Evolutionary conservation across 1,139 yeast species (phyloP).

Genomic region (Candida tropicalis): DNA sequence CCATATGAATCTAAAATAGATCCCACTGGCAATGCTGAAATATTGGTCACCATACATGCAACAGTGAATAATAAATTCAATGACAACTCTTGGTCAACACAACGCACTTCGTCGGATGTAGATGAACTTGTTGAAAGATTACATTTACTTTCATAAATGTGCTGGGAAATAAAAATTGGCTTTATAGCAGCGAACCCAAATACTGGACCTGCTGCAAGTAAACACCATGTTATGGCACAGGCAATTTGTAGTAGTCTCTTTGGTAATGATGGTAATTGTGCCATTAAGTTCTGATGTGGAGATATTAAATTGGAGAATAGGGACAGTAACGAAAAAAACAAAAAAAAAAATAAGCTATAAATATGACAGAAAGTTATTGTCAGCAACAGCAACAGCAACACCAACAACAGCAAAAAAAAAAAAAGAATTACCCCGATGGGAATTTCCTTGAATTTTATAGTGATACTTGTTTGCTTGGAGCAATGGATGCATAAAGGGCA

Average conservation of each 20-base stretch:
- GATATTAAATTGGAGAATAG: background rate
- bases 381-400: too few species aligned
- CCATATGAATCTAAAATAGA: slow-evolving; percentile 75
- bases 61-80: slow-evolving; percentile 81
- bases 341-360: too few species aligned
- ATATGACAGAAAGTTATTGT: too few species aligned
- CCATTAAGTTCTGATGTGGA: background rate
- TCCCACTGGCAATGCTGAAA: slow-evolving; percentile 82
- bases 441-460: too few species aligned
- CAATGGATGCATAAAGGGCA: too few species aligned
- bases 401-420: too few species aligned
- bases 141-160: slow-evolving; percentile 72
- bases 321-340: background rate
- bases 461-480: too few species aligned
- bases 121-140: slow-evolving; percentile 19
- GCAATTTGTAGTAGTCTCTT: slow-evolving; percentile 29
- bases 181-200: slow-evolving; percentile 95
- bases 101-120: slow-evolving; percentile 33
- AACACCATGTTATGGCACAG: slow-evolving; percentile 85
- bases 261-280: slow-evolving; percentile 19
- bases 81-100: slow-evolving; percentile 77
- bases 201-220: slow-evolving; percentile 88
- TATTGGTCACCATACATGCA: slow-evolving; percentile 87
- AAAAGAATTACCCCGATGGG: too few species aligned
- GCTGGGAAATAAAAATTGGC: slow-evolving; percentile 74